Evolutionary conservation across 129 eudicot genomes (phyloP).

Genomic region (Flaveria sonorensis): DNA sequence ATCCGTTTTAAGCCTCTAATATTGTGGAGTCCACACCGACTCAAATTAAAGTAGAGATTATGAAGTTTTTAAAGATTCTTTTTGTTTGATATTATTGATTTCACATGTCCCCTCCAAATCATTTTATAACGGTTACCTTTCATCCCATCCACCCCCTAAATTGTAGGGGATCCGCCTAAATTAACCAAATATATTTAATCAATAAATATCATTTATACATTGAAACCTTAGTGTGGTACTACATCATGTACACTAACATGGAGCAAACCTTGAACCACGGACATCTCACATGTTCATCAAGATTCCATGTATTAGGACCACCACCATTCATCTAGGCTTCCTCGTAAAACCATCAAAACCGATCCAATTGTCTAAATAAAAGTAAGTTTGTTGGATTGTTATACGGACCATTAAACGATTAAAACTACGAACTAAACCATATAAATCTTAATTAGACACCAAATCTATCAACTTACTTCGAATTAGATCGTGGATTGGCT

Average conservation of each 20-base stretch:
- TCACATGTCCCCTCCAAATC: neutral
- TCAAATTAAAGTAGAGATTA: neutral
- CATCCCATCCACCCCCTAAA: neutral
- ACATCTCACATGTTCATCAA: slow-evolving; percentile 6
- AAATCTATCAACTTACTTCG: too few species aligned
- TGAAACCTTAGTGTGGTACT: neutral
- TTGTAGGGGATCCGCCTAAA: neutral
- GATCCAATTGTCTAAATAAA: neutral
- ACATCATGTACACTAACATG: slow-evolving; percentile 4
- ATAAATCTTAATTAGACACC: too few species aligned
- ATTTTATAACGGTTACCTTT: neutral
- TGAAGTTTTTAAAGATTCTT: neutral
- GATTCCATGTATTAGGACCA: neutral
- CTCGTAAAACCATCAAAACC: neutral
- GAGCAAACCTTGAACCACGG: slow-evolving; percentile 5
- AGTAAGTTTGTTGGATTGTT: neutral
- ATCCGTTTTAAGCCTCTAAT: too few species aligned
- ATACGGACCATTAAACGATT: too few species aligned
- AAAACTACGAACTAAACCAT: too few species aligned
- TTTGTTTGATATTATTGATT: neutral
- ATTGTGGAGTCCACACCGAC: too few species aligned
- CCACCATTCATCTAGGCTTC: too few species aligned
- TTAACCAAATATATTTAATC: neutral
- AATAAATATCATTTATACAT: neutral
- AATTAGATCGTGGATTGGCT: too few species aligned